Percentiles rank a stretch among this genome's conserved stretches.
phyloP scores from a whole-genome alignment of 129 eudicot species.

The Chrysanthemum makinoi region DNA sequence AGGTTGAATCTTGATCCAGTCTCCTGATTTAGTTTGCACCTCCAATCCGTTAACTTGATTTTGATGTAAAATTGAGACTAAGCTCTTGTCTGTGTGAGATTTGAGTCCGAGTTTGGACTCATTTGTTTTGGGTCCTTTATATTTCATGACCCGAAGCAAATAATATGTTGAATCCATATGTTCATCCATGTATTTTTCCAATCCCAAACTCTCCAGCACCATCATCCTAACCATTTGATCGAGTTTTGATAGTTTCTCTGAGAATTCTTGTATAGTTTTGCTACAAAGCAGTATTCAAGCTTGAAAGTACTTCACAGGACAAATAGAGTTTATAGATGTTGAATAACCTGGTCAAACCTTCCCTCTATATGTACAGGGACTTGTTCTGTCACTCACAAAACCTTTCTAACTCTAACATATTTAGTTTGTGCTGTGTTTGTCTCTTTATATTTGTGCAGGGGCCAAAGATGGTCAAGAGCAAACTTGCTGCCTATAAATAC shows the following conservation, averaged over 20 bases:
- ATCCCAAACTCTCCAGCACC: not conserved
- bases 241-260: not conserved
- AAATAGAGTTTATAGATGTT: too few relatives aligned
- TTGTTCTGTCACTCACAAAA: too few relatives aligned
- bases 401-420: too few relatives aligned
- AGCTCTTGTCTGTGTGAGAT: not conserved
- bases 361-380: too few relatives aligned
- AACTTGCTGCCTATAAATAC: too few relatives aligned
- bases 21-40: not conserved
- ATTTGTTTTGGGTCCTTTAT: not conserved
- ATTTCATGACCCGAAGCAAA: not conserved
- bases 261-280: not conserved
- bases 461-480: too few relatives aligned
- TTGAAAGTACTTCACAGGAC: too few relatives aligned
- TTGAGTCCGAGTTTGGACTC: constrained; percentile 1
- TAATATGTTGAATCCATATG: not conserved
- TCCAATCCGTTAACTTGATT: not conserved
- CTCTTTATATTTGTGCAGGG: too few relatives aligned
- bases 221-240: constrained; percentile 1
- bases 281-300: not conserved
- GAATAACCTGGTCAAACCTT: too few relatives aligned
- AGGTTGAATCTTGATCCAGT: not conserved
- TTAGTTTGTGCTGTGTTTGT: too few relatives aligned
- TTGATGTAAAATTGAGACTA: not conserved
- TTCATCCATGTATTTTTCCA: not conserved